Evolutionary conservation across 768 basidiomycete species (phyloP), one percentile per base, ranked within the genome.

Genomic region (Boletus sp.): DNA sequence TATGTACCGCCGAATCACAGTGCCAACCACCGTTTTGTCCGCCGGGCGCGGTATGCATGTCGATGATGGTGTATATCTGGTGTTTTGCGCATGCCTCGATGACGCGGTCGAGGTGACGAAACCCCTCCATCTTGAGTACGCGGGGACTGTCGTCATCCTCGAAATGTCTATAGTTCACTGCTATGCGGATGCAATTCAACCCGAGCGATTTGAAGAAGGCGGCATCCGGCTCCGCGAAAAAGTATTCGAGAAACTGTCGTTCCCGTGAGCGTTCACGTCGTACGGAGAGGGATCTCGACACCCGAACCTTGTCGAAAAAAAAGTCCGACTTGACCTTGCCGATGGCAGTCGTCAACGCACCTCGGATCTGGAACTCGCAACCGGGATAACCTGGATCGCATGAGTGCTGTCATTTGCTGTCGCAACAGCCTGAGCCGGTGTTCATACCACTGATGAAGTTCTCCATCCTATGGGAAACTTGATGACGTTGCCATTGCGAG

Each of bases 21-120:
- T 91, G 89, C 89, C 90, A 91, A 68, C 83, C 89, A 14, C 79
- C 80, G 67, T 86, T 85, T 71, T 86, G 86, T 3, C 85, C 84
- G 46, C 84, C 84, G 8, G 85, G 84, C 0, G 83, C 83, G 40
- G 88, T 82, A 68, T 92, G 90, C 50, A 92, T 73, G 67, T 92
- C 90, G 52, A 91, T 78, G 66, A 90, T 84, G 58, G 88, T 87
- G 35, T 86, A 87, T 55, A 90, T 88, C 33, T 83, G 84, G 58
- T 89, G 79, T 60, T 82, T 77, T 14, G 87, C 84, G 67, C 90
- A 92, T 15, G 84, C 64, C 47, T 84, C 77, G 60, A 91, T 84
- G 37, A 87, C 86, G 28, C 89, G 78, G 62, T 91, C 89, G 45
- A 91, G 83, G 71, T 89, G 87, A 68, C 84, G 85, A 76, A 90